Conservation (phyloP, 805 yeast species). For the Kluyveromyces siamensis region DNA sequence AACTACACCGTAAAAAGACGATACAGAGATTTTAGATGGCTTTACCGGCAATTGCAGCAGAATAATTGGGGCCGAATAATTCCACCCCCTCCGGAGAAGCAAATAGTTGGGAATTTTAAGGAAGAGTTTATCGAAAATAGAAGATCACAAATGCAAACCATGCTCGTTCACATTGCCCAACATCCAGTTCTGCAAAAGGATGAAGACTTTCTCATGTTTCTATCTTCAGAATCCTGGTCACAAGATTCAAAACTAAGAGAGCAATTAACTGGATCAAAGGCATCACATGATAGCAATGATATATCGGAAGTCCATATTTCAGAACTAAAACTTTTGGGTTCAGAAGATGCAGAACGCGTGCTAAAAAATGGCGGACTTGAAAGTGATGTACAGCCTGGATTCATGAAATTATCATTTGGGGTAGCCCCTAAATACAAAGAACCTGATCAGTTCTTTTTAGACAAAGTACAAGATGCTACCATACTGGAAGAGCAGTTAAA, state of each 20-base stretch:
- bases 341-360: constrained; percentile 24
- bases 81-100: constrained; percentile 96
- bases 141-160: constrained; percentile 72
- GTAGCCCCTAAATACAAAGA: constrained; percentile 62
- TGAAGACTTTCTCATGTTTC: constrained; percentile 66
- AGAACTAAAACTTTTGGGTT: constrained; percentile 24
- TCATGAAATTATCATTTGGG: constrained; percentile 57
- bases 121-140: constrained; percentile 84
- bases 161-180: constrained; percentile 65
- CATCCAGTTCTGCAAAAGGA: constrained; percentile 55
- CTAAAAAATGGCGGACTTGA: constrained; percentile 25
- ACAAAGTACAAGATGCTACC: constrained; percentile 60
- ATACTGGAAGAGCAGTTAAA: constrained; percentile 65
- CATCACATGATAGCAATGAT: constrained; percentile 35
- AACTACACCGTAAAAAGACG: constrained; percentile 66
- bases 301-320: constrained; percentile 29
- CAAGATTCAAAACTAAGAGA: constrained; percentile 66
- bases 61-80: constrained; percentile 85
- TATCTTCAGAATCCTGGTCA: constrained; percentile 63
- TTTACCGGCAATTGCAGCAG: constrained; percentile 76
- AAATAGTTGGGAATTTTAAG: constrained; percentile 84
- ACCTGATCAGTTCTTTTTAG: constrained; percentile 67
- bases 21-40: constrained; percentile 89
- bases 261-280: constrained; percentile 44
- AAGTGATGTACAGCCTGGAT: constrained; percentile 55